Percentiles rank a stretch among this genome's conserved stretches.
Evolutionary conservation across 2,329 filamentous ascomycete species (phyloP).

Genomic region (Zarea fungicola): DNA sequence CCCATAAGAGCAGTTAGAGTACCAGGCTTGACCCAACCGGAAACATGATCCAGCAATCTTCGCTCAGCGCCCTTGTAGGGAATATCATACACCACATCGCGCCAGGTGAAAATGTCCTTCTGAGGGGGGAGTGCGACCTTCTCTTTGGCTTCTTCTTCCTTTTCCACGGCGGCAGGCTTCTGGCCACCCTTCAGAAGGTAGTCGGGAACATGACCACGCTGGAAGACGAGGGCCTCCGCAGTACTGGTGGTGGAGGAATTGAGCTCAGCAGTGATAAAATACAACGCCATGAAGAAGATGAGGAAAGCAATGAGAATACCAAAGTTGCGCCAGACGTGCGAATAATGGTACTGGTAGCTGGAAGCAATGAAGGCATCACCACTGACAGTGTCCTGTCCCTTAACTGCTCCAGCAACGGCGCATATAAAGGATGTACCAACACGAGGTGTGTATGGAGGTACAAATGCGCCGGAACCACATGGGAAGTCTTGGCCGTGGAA

Average conservation of each 20-base stretch:
- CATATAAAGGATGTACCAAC: slow-evolving; percentile 48
- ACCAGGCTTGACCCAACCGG: slow-evolving; percentile 86
- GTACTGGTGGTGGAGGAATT: slow-evolving; percentile 59
- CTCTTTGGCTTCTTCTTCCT: slow-evolving; percentile 24
- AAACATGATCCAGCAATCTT: slow-evolving; percentile 71
- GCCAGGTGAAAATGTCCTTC: slow-evolving; percentile 69
- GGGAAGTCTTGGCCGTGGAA: slow-evolving; percentile 53
- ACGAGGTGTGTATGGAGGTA: slow-evolving; percentile 38
- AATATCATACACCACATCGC: slow-evolving; percentile 64
- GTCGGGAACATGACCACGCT: slow-evolving; percentile 45
- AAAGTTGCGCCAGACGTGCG: slow-evolving; percentile 62
- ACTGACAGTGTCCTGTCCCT: slow-evolving; percentile 48
- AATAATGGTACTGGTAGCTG: slow-evolving; percentile 52
- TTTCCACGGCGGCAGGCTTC: slow-evolving; percentile 20
- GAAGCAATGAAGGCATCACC: slow-evolving; percentile 56
- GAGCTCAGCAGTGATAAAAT: slow-evolving; percentile 59
- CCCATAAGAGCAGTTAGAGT: slow-evolving; percentile 77
- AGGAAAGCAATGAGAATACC: slow-evolving; percentile 63
- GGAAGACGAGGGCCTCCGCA: slow-evolving; percentile 66
- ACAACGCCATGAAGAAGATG: slow-evolving; percentile 57
- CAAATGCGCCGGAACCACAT: slow-evolving; percentile 45
- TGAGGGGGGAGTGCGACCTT: slow-evolving; percentile 27
- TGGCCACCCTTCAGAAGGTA: slow-evolving; percentile 30
- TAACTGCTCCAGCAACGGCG: slow-evolving; percentile 46
- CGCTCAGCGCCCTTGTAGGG: slow-evolving; percentile 68